Base-by-base conservation (phyloP, 1,139 yeast genomes). In the Hansenula anomala region DNA sequence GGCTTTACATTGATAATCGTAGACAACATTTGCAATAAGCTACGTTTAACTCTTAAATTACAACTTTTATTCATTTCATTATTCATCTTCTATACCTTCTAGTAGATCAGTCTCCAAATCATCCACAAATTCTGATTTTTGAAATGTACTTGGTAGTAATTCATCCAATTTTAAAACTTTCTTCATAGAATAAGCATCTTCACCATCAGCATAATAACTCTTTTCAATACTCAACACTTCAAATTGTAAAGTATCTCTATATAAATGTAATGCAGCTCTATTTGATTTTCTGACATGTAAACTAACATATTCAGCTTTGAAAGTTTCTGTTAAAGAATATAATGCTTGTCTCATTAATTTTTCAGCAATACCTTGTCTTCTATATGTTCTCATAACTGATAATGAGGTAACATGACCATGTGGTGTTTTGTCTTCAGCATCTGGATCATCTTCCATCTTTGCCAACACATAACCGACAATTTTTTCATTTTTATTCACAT, bases 161-260 rank as follows among this genome's bases (percentile, higher is more conserved):
- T 80, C 81, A 8, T 80, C 81, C 41, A 79, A 57, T 14, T 65
- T 65, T 49, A 86, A 67, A 2, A 67, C 69, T 55, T 83, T 82
- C 57, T 78, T 80, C 98, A 92, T 92, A 31, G 95, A 85, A 61
- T 89, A 92, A n/a, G 98, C 98, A 65, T 94, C 97, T 61, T 94
- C 99, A 22, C 96, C 96, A 61, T 92, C 97, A 43, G 92, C 97
- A 58, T 92, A 92, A 60, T 94, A 92, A 17, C 84, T 75, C 52
- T 79, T 84, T 55, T 90, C 97, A 43, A 92, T 80, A 34, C 82
- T 78, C 41, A 83, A 72, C 34, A 88, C 92, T 54, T 79, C 90
- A 59, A 94, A 92, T 46, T 76, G 69, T 46, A 94, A 71, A 6
- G 96, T 85, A 56, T 88, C 96, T 59, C 85, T 73, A 67, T 92